Base-by-base conservation (phyloP, 2,329 filamentous ascomycete genomes). In the Claviceps sp. region DNA sequence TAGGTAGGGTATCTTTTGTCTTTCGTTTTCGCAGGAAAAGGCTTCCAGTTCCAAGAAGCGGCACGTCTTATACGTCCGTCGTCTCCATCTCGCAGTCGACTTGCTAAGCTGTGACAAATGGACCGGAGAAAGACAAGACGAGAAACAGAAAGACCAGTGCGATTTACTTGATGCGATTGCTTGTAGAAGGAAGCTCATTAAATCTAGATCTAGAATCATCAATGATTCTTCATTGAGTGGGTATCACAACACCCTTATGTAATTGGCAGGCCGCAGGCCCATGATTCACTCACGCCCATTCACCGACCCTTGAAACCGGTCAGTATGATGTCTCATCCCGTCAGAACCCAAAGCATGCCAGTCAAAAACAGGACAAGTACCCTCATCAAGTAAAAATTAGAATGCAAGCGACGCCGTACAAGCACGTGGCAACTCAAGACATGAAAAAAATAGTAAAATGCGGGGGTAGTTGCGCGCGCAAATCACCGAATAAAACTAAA, bases 401-500 rank as follows among this genome's bases (percentile, higher is more conserved):
- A 37, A 39, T 17, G 34, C 39, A 36, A 29, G 17, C 34, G 45
- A 26, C 20, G 23, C 38, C 23, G 22, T 20, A n/a, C 38, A 39
- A 47, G 22, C 23, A 14, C 49, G 40, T 37, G 36, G 34, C 43
- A 48, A 51, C 20, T 22, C 7, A 14, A 38, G 11, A 29, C 22
- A 45, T 45, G 36, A 14, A 14, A 38, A 23, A 4, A 20, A 40
- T 34, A 4, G 29, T 34, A 6, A 26, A 40, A 23, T 47, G 45
- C 45, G 44, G 39, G 39, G 36, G 29, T 45, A 17, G 22, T 42
- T 52, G 23, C 37, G 23, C 50, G 44, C 39, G 29, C 29, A 34
- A 50, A 50, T 29, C 40, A 23, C 49, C 51, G 54, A 51, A 54
- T 38, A 56, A 58, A 50, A 52, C 54, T 56, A 53, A 14, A n/a